Conservation (phyloP, 371 early-diverging fungal genomes). For the Lichtheimia hyalospora region DNA sequence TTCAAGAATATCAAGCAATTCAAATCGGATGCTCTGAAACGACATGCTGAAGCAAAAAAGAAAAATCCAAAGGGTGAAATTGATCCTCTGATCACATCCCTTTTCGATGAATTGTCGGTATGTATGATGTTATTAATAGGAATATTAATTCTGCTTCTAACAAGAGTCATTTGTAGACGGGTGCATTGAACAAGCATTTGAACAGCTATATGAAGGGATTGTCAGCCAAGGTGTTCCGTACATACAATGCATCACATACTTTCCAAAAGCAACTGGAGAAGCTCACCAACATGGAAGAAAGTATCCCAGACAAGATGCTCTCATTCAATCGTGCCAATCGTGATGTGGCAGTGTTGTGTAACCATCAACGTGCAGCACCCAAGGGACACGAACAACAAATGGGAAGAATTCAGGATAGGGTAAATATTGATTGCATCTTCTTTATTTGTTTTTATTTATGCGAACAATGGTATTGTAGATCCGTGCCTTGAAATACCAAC, state of each 20-base stretch:
- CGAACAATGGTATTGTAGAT: conserved; percentile 39
- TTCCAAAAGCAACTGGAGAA: conserved; percentile 86
- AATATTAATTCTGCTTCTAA: background rate
- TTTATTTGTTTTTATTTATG: background rate
- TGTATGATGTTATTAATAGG: conserved; percentile 1
- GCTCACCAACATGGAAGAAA: conserved; percentile 68
- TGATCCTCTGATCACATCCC: background rate
- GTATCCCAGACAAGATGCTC: conserved; percentile 82
- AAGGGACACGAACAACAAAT: conserved; percentile 83
- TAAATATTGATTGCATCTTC: conserved; percentile 8
- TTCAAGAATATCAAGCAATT: conserved; percentile 91
- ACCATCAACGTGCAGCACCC: conserved; percentile 92
- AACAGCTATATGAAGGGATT: conserved; percentile 86
- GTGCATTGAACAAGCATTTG: conserved; percentile 86
- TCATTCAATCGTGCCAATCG: conserved; percentile 97
- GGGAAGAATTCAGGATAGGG: conserved; percentile 79
- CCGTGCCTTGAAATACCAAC: conserved; percentile 82
- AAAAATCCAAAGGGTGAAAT: conserved; percentile 72
- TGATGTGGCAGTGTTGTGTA: conserved; percentile 95
- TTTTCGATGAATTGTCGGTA: conserved; percentile 88
- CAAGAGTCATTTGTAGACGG: conserved; percentile 39
- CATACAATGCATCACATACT: conserved; percentile 94
- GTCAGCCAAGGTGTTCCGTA: conserved; percentile 98
- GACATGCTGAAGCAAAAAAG: conserved; percentile 30
- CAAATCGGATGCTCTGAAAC: conserved; percentile 38